phyloP scores from a whole-genome alignment of 1,284 basidiomycete species.

The Trichosporon sp. region DNA sequence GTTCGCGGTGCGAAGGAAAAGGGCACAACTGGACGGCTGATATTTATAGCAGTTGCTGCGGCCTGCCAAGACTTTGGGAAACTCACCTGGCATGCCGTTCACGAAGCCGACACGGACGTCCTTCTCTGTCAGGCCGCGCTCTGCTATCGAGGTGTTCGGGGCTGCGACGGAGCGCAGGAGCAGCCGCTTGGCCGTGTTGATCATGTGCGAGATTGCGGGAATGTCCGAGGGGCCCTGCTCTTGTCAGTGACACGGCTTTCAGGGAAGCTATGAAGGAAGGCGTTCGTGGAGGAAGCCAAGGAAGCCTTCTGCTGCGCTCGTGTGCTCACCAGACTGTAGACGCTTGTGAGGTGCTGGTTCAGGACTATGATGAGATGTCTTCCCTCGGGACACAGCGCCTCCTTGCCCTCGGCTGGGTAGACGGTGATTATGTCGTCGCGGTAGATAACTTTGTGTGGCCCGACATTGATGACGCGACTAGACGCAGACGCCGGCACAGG shows the following conservation, averaged over 20 bases:
- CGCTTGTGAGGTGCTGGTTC: constrained; percentile 39
- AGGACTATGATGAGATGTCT: constrained; percentile 41
- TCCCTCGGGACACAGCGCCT: constrained; percentile 32
- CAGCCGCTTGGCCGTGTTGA: constrained; percentile 27
- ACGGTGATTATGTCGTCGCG: constrained; percentile 37
- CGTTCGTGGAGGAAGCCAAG: no score
- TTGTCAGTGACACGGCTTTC: no score
- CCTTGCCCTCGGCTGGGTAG: constrained; percentile 35
- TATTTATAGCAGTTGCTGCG: background rate
- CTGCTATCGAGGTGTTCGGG: background rate
- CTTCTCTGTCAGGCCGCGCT: constrained; percentile 10
- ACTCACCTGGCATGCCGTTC: constrained; percentile 30
- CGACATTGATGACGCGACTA: constrained; percentile 16
- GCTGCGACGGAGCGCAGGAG: constrained; percentile 13
- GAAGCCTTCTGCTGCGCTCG: background rate
- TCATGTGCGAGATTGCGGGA: constrained; percentile 38
- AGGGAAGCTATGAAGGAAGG: no score
- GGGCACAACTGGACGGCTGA: background rate
- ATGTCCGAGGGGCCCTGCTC: constrained; percentile 40
- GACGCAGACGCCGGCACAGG: background rate
- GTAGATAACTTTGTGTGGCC: constrained; percentile 33
- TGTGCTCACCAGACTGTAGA: constrained; percentile 43
- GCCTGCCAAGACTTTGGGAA: background rate
- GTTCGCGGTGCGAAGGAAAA: background rate
- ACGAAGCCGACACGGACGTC: constrained; percentile 40